These are phyloP conservation scores for Pneumocystis carinii DNA, from an alignment of 1,139 yeast species.

Conservation along the genomic window DNA sequence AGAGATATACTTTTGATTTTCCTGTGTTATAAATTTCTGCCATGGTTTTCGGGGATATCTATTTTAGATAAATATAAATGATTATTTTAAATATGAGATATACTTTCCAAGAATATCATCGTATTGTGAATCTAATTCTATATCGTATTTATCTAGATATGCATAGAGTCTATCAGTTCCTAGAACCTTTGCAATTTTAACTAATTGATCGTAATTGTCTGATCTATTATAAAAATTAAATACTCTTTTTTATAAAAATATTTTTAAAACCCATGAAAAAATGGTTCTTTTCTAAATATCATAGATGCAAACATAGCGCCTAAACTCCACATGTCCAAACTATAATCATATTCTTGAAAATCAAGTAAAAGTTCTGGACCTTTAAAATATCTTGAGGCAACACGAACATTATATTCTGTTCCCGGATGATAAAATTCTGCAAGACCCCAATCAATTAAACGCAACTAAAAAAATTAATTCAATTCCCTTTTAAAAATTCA, in stretches of 20 bases:
- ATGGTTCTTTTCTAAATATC: conserved; percentile 90
- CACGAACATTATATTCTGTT: conserved; percentile 89
- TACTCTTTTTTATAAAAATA: neutral
- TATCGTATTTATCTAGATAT: conserved; percentile 61
- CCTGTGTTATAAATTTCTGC: conserved; percentile 60
- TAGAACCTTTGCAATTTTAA: conserved; percentile 81
- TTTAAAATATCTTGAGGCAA: conserved; percentile 93
- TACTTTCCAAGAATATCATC: conserved; percentile 50
- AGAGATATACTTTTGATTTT: conserved; percentile 55
- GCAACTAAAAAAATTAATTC: conserved; percentile 26
- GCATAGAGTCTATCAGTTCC: conserved; percentile 74
- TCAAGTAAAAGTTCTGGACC: conserved; percentile 96
- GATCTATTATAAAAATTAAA: neutral
- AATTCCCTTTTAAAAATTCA: neutral
- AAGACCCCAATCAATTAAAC: conserved; percentile 96
- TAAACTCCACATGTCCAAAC: conserved; percentile 88
- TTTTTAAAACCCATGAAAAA: conserved; percentile 79
- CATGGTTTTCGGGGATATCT: conserved; percentile 76
- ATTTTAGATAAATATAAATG: neutral
- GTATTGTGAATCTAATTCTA: conserved; percentile 65
- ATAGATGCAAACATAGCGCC: conserved; percentile 98
- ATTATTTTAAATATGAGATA: neutral
- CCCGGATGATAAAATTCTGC: conserved; percentile 96
- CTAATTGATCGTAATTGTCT: conserved; percentile 76
- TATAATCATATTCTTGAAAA: conserved; percentile 64